phyloP scores from a whole-genome alignment of 805 yeast species.

The Peterozyma toletana region DNA sequence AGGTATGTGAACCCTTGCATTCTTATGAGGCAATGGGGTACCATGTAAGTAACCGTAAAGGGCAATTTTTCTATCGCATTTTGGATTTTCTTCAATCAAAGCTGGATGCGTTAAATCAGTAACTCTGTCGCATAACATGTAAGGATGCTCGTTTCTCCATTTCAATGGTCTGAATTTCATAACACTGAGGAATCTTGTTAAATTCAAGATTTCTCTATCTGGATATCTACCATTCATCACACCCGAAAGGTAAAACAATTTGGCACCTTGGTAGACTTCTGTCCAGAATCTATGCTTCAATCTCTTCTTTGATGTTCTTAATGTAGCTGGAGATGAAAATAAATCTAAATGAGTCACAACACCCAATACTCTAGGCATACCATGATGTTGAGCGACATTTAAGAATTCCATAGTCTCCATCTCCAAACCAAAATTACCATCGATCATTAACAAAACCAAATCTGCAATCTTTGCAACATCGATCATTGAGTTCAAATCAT shows the following conservation, averaged over 20 bases:
- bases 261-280: slow-evolving; percentile 97
- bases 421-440: slow-evolving; percentile 96
- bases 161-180: slow-evolving; percentile 99
- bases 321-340: slow-evolving; percentile 81
- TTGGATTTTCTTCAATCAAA: slow-evolving; percentile 66
- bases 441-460: slow-evolving; percentile 79
- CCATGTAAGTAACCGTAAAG: slow-evolving; percentile 95
- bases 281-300: slow-evolving; percentile 97
- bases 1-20: slow-evolving; percentile 83
- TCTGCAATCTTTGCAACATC: slow-evolving; percentile 96
- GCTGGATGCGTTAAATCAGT: slow-evolving; percentile 92
- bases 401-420: slow-evolving; percentile 99
- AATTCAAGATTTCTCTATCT: slow-evolving; percentile 87
- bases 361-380: slow-evolving; percentile 96
- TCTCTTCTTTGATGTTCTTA: slow-evolving; percentile 86
- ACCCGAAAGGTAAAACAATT: slow-evolving; percentile 88
- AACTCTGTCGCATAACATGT: slow-evolving; percentile 81
- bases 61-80: slow-evolving; percentile 84
- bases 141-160: slow-evolving; percentile 99
- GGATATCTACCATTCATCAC: slow-evolving; percentile 97
- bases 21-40: slow-evolving; percentile 62
- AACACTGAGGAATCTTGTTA: slow-evolving; percentile 87
- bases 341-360: slow-evolving; percentile 93
- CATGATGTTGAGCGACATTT: slow-evolving; percentile 95
- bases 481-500: slow-evolving; percentile 91